Base-by-base conservation (phyloP, 2,329 filamentous ascomycete genomes). In the Ambrosiella beaveri region DNA sequence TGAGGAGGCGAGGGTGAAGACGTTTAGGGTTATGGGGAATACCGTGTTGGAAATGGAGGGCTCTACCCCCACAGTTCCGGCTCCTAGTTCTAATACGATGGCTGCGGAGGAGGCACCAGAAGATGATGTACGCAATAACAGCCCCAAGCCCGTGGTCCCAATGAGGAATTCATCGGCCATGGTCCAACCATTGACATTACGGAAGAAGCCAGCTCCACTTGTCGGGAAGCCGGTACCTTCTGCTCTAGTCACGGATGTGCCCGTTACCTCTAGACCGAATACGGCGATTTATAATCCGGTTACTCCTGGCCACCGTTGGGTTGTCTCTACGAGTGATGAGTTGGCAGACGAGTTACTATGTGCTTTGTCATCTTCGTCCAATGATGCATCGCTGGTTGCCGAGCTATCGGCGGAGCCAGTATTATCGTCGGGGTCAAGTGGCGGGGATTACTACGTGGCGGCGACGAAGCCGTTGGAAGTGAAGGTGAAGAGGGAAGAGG, bases 1-100 rank as follows among this genome's bases (percentile, higher is more conserved):
- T 7, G 59, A 60, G 1, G 64, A 65, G 39, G 63, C 62, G 1
- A 61, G 64, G 13, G 61, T 57, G 1, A 63, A 64, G 19, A 27
- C 5, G 3, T 27, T 27, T 27, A 27, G 3, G 3, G 3, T 27
- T 27, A 4, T 27, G 27, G 3, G 27, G 3, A 27, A 27, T 27
- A 1, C 27, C 3, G 27, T 27, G 27, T 27, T 27, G 27, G 27
- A 27, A 27, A 27, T 27, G 27, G 27, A 27, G 27, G 27, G 27
- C 27, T 27, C 27, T 27, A 27, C 5, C 27, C 27, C 27, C 27
- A 27, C 27, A 27, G 27, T 27, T 27, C 27, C 3, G 3, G 27
- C 27, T 27, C 3, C 27, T 27, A 27, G 27, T 27, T 27, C 3
- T 27, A 27, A 27, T 27, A 27, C 27, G 27, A 27, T 27, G 27